Conservation (phyloP, 1,139 yeast genomes). For the Waltiozyma sp. region DNA sequence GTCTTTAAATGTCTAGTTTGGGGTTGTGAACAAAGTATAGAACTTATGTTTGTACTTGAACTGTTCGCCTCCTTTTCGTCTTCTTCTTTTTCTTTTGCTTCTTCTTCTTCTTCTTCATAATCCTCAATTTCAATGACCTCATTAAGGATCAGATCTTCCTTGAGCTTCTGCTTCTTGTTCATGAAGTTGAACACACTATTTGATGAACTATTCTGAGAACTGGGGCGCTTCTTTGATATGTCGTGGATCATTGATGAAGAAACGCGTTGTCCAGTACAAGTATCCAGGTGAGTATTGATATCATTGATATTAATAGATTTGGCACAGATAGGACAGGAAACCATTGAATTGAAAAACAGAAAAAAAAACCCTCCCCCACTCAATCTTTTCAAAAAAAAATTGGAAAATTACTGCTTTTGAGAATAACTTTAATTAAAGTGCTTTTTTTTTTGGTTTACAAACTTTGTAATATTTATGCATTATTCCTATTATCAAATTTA, state of each 20-base stretch:
- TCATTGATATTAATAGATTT: conserved; percentile 9
- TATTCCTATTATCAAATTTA: no score
- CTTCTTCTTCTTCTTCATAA: conserved; percentile 6
- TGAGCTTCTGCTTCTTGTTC: conserved; percentile 4
- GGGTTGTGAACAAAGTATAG: neutral
- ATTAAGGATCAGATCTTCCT: neutral
- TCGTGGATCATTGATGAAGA: neutral
- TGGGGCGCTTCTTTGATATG: neutral
- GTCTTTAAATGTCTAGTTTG: neutral
- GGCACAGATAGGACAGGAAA: conserved; percentile 19
- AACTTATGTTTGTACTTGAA: conserved; percentile 1
- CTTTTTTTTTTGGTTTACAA: no score
- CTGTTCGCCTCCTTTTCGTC: neutral
- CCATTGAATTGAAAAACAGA: conserved; percentile 8
- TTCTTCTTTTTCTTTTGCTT: neutral
- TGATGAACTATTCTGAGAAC: neutral
- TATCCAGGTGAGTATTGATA: conserved; percentile 19
- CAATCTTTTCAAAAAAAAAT: no score
- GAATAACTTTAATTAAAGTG: no score
- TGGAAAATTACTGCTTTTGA: no score
- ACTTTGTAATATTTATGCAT: no score
- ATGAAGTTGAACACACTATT: neutral
- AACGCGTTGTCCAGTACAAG: conserved; percentile 9
- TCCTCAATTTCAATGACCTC: conserved; percentile 11
- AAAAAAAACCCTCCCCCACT: no score